phyloP scores from a whole-genome alignment of 495 filamentous ascomycete genomes.

The Lophiostoma macrostomum region DNA sequence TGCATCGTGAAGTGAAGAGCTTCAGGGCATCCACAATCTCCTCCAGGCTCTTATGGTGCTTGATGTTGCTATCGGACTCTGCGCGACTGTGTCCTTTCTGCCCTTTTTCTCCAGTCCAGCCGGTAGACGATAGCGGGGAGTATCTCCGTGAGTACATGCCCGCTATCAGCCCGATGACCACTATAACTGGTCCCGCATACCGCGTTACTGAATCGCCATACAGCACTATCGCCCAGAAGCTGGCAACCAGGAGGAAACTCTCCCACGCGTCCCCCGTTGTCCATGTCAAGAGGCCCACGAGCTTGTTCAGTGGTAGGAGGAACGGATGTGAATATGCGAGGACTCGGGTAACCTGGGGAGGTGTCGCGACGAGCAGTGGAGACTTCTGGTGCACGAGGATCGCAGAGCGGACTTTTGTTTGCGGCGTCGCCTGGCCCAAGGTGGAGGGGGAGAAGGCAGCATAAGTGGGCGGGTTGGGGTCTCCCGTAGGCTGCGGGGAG shows the following conservation, averaged over 20 bases:
- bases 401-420: conserved; percentile 75
- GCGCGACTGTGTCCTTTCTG: conserved; percentile 51
- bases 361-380: conserved; percentile 86
- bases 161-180: conserved; percentile 74
- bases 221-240: conserved; percentile 79
- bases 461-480: conserved; percentile 67
- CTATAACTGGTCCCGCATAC: conserved; percentile 75
- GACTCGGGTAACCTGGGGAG: conserved; percentile 86
- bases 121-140: conserved; percentile 81
- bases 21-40: conserved; percentile 93
- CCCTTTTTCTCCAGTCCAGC: conserved; percentile 62
- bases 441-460: conserved; percentile 85
- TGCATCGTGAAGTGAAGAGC: conserved; percentile 83
- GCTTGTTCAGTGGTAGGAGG: conserved; percentile 76
- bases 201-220: conserved; percentile 81
- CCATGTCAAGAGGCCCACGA: conserved; percentile 86
- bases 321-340: conserved; percentile 94
- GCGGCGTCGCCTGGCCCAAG: conserved; percentile 63
- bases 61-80: conserved; percentile 61
- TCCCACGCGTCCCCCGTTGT: conserved; percentile 92
- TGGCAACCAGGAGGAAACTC: conserved; percentile 82
- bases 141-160: conserved; percentile 93
- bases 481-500: conserved; percentile 31
- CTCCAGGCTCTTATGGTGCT: conserved; percentile 82
- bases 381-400: conserved; percentile 96